Evolutionary conservation across 768 basidiomycete genomes (phyloP).

Genomic region (Hysterangium stoloniferum): DNA sequence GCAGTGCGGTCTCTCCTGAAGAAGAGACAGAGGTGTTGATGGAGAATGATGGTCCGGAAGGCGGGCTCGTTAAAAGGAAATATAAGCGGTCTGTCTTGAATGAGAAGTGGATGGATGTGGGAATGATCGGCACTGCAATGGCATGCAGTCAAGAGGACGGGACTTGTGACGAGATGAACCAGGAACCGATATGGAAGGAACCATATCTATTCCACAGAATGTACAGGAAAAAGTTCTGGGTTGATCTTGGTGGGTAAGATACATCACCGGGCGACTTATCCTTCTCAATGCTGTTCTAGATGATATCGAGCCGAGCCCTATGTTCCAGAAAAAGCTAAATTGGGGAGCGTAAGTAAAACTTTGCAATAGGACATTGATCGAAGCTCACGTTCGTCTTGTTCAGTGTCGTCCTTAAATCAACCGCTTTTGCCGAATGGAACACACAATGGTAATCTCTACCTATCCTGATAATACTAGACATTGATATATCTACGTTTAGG

Average conservation of each 20-base stretch:
- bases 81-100: conserved; percentile 32
- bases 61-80: conserved; percentile 2
- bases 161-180: conserved; percentile 38
- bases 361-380: conserved; percentile 11
- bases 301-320: conserved; percentile 26
- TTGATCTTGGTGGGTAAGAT: conserved; percentile 1
- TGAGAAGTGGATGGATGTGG: conserved; percentile 53
- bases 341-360: conserved; percentile 1
- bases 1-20: neutral
- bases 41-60: neutral
- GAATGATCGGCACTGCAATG: conserved; percentile 39
- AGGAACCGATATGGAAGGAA: conserved; percentile 11
- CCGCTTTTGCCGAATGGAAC: conserved; percentile 69
- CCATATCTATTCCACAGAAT: neutral
- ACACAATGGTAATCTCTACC: conserved; percentile 19
- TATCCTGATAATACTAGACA: too few relatives aligned
- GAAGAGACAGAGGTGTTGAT: conserved; percentile 1
- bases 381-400: conserved; percentile 24
- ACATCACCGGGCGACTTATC: neutral
- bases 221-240: neutral
- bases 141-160: conserved; percentile 32
- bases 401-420: conserved; percentile 55
- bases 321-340: conserved; percentile 3
- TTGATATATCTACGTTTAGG: neutral
- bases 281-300: conserved; percentile 18